phyloP scores from a whole-genome alignment of 225 moss, liverwort and hornwort genomes.

The Polytrichum formosum region DNA sequence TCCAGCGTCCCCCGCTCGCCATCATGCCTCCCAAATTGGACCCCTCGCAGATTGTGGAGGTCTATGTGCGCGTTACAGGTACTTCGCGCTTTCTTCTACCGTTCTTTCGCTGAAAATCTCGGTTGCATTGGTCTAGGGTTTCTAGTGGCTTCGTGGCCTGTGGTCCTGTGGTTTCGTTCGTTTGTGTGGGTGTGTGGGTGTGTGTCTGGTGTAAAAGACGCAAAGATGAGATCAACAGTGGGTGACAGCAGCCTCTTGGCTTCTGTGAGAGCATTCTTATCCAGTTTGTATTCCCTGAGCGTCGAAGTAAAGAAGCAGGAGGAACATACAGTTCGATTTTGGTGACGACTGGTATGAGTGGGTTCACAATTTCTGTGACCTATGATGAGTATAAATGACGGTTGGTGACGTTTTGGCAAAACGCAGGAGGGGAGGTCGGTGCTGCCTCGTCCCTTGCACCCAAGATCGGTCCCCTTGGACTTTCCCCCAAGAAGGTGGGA shows the following conservation, averaged over 20 bases:
- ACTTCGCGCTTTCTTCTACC: not conserved
- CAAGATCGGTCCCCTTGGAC: slow-evolving; percentile 78
- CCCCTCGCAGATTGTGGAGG: slow-evolving; percentile 57
- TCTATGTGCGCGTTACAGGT: slow-evolving; percentile 62
- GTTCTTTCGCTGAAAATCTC: not conserved
- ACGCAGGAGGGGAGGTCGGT: slow-evolving; percentile 71
- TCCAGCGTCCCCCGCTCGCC: not conserved
- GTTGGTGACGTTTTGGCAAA: not conserved
- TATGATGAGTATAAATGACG: not conserved
- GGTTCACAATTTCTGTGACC: not conserved
- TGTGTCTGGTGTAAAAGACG: slow-evolving; percentile 2
- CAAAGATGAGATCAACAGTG: slow-evolving; percentile 20
- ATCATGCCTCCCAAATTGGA: slow-evolving; percentile 61
- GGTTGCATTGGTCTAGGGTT: not conserved
- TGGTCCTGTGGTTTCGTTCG: not conserved
- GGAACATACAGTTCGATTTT: too few relatives aligned
- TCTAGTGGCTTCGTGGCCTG: not conserved
- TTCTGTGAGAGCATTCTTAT: slow-evolving; percentile 15
- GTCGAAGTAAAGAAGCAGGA: not conserved
- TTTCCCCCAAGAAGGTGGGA: slow-evolving; percentile 79
- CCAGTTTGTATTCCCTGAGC: slow-evolving; percentile 45
- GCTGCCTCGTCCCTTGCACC: slow-evolving; percentile 82
- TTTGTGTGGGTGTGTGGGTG: too few relatives aligned
- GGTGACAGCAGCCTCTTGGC: slow-evolving; percentile 28
- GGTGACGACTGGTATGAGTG: too few relatives aligned